Base-by-base conservation (phyloP, 2,329 filamentous ascomycete genomes). In the Remersonia thermophila region DNA sequence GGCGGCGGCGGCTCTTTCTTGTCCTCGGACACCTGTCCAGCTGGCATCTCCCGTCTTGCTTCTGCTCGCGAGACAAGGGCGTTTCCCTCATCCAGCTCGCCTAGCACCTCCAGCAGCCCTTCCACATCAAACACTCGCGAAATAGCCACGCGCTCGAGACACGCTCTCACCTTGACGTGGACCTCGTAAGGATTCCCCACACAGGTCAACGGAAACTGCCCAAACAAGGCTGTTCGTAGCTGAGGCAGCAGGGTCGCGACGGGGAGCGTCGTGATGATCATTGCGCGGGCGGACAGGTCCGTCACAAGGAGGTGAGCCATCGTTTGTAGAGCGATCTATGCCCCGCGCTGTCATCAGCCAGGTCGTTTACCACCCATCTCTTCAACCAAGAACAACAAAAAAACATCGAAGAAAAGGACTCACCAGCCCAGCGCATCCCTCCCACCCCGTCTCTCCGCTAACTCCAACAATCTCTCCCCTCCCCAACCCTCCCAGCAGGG, bases 81-180 rank as follows among this genome's bases (percentile, higher is more conserved):
- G n/a, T n/a, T n/a, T n/a, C n/a, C 25, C 3, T 37, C 35, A 10
- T 65, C 60, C 26, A 74, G 45, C 45, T 78, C 74, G 2, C 50
- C 54, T 25, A 78, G 46, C 1, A 71, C 71, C 49, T 77, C 71
- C 61, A 61, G 66, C 13, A 78, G 46, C 0, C 74, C 74, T 31
- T 74, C 63, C 9, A 73, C 45, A 40, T 76, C 71, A 44, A 78
- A 78, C 1, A 77, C 63, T 16, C 68, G 60, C 16, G 69, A 69
- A 18, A 78, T 59, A 23, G 65, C 61, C 3, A 76, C 64, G 31
- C 59, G 58, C 31, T 69, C 65, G 3, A 79, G 54, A 38, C 58
- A 61, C 3, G 48, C 45, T 35, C 51, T 57, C 18, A 61, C 47
- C 23, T 50, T 7, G 20, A 36, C 32, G 41, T 49, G 2, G 4